Base-by-base conservation (phyloP, 169 alveolate species). In the Cryptosporidium ubiquitum region DNA sequence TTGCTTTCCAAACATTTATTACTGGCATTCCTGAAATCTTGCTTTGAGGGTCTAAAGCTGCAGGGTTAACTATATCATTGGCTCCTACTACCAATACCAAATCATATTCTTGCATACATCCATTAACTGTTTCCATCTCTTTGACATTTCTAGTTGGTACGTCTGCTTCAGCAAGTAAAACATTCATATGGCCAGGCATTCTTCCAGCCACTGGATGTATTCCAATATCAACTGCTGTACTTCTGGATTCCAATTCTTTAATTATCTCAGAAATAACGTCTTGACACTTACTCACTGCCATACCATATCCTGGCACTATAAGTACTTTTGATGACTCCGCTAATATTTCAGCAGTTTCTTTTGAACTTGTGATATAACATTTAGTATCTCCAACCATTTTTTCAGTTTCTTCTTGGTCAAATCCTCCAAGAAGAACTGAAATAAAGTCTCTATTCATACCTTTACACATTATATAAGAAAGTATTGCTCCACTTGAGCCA, bases 401-500 rank as follows among this genome's bases (percentile, higher is more conserved):
- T 49, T 70, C 60, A 37, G 79, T 84, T 42, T 85, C 70, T 35
- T 70, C 94, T 39, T 74, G 71, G 66, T 92, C 96, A 73, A 91
- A 95, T 33, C 97, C 95, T 40, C 96, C 96, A 44, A 93, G 89
- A 42, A 95, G 92, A 64, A 94, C 96, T 84, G 92, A 91, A 57
- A 89, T n/a, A 57, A 94, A 70, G 64, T 71, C 61, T 68, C 96
- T 84, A 86, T 94, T 93, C 95, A 94, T 94, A 1, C 95, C 96
- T n/a, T 84, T 92, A 84, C 95, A 92, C 95, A 94, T 92, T 29
- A 92, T 85, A 66, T 93, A 92, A 29, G 95, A 85, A 1, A 94
- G 93, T 79, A 92, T 91, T 26, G 95, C 95, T 26, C 95, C 95
- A 10, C 95, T 92, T 20, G 94, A 84, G 39, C 96, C 96, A 52